Evolutionary conservation across 2,329 filamentous ascomycete species (phyloP).

Genomic region (Daldinia sp.): DNA sequence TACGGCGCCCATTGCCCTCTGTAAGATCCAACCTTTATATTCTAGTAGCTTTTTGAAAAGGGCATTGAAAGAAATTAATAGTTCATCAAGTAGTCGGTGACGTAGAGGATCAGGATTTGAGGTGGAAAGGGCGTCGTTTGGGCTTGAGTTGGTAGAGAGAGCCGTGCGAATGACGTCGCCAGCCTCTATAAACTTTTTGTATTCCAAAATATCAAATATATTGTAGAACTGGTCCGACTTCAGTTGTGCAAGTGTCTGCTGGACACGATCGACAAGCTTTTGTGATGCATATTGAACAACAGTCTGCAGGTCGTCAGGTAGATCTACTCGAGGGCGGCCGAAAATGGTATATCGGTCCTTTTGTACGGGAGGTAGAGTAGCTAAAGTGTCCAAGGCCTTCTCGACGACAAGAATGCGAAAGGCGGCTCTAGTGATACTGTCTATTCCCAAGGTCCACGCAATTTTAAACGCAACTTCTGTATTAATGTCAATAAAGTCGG

Average conservation of each 20-base stretch:
- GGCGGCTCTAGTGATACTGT: slow-evolving; percentile 59
- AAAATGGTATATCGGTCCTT: slow-evolving; percentile 53
- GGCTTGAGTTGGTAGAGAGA: neutral
- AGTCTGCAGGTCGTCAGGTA: slow-evolving; percentile 52
- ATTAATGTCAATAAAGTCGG: slow-evolving; percentile 71
- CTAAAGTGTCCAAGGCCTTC: slow-evolving; percentile 56
- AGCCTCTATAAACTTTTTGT: slow-evolving; percentile 28
- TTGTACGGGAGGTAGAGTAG: neutral
- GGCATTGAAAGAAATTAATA: neutral
- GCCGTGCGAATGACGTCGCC: slow-evolving; percentile 3
- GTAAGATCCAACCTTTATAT: slow-evolving; percentile 25
- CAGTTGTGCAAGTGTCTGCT: slow-evolving; percentile 31
- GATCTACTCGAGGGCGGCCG: slow-evolving; percentile 58
- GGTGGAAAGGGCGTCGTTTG: neutral
- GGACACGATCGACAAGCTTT: slow-evolving; percentile 41
- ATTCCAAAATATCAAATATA: slow-evolving; percentile 36
- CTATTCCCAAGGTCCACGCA: slow-evolving; percentile 61
- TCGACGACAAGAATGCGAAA: slow-evolving; percentile 74
- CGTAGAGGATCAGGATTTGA: neutral
- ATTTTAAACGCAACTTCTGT: slow-evolving; percentile 72
- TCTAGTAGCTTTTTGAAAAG: slow-evolving; percentile 13
- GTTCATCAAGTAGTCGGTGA: neutral
- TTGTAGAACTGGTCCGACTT: slow-evolving; percentile 49
- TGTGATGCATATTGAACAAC: slow-evolving; percentile 46
- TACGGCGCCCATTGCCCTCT: neutral